phyloP scores from a whole-genome alignment of 805 yeast genomes.

The Candida mattraensis region DNA sequence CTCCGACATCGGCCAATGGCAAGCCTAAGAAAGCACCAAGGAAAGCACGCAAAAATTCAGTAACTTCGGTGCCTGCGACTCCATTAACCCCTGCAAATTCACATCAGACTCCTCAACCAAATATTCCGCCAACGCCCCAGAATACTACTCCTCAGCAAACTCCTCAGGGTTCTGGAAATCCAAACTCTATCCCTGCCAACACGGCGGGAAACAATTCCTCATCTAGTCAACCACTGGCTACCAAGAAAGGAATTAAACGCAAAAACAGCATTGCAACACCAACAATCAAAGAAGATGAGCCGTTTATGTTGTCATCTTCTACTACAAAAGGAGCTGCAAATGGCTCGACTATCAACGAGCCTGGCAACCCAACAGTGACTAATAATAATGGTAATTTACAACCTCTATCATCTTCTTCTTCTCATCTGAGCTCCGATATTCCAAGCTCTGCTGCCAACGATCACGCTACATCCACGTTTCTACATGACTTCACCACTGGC shows the following conservation, averaged over 20 bases:
- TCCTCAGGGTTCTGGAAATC: slow-evolving; percentile 9
- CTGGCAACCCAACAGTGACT: slow-evolving; percentile 6
- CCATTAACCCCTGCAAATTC: slow-evolving; percentile 34
- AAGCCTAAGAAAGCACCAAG: slow-evolving; percentile 24
- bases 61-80: slow-evolving; percentile 34
- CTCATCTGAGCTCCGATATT: slow-evolving; percentile 16
- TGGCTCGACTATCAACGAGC: no score
- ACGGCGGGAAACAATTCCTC: no score
- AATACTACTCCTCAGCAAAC: slow-evolving; percentile 23
- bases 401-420: slow-evolving; percentile 9
- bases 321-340: no score
- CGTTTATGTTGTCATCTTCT: slow-evolving; percentile 12
- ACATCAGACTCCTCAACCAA: slow-evolving; percentile 29
- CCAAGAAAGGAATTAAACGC: slow-evolving; percentile 23
- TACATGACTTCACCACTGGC: slow-evolving; percentile 35
- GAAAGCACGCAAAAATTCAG: slow-evolving; percentile 27
- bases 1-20: slow-evolving; percentile 8
- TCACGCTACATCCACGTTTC: slow-evolving; percentile 20
- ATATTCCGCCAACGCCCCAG: slow-evolving; percentile 24
- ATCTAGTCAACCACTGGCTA: slow-evolving; percentile 9
- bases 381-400: slow-evolving; percentile 1
- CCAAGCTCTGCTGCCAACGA: slow-evolving; percentile 18
- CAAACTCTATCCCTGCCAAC: slow-evolving; percentile 6
- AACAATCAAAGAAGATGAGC: slow-evolving; percentile 30
- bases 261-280: slow-evolving; percentile 28